phyloP scores from a whole-genome alignment of 495 filamentous ascomycete species.

The Aspergillus affinis region DNA sequence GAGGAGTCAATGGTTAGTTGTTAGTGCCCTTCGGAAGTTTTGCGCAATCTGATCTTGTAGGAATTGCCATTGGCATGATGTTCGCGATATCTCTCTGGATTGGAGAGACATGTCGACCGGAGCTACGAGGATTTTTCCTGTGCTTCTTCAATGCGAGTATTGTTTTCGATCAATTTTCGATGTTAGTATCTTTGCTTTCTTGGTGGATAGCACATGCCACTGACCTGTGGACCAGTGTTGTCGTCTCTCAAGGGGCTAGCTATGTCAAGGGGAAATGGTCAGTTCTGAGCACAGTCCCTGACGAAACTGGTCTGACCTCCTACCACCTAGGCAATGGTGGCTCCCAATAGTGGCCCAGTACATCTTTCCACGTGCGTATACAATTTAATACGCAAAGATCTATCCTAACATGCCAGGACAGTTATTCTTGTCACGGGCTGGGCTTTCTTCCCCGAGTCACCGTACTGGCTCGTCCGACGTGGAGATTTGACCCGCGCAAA shows the following conservation, averaged over 20 bases:
- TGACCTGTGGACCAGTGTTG: slow-evolving; percentile 4
- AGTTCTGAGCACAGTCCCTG: too few species aligned
- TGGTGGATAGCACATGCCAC: background rate
- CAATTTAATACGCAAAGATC: too few species aligned
- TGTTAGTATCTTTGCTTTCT: slow-evolving; percentile 9
- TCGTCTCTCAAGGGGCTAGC: slow-evolving; percentile 6
- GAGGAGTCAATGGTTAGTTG: slow-evolving; percentile 22
- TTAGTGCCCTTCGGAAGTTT: too few species aligned
- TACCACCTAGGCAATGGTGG: slow-evolving; percentile 32
- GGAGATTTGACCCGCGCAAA: slow-evolving; percentile 7
- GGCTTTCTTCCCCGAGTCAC: slow-evolving; percentile 25
- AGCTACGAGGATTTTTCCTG: slow-evolving; percentile 26
- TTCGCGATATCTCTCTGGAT: slow-evolving; percentile 29
- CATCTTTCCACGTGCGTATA: slow-evolving; percentile 23
- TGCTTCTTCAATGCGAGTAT: slow-evolving; percentile 31
- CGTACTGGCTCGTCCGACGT: slow-evolving; percentile 23
- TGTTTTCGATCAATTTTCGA: slow-evolving; percentile 23
- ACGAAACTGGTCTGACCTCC: too few species aligned
- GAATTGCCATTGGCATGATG: slow-evolving; percentile 14
- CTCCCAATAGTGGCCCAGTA: slow-evolving; percentile 25
- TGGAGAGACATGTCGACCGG: slow-evolving; percentile 27
- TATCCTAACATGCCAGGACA: too few species aligned
- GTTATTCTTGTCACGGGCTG: slow-evolving; percentile 20
- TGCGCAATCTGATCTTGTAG: slow-evolving; percentile 2
- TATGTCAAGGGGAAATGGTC: slow-evolving; percentile 8